Evolutionary conservation across 305 asterid species (phyloP), one percentile per base, ranked within the genome.

Genomic region (Fraxinus ornus): DNA sequence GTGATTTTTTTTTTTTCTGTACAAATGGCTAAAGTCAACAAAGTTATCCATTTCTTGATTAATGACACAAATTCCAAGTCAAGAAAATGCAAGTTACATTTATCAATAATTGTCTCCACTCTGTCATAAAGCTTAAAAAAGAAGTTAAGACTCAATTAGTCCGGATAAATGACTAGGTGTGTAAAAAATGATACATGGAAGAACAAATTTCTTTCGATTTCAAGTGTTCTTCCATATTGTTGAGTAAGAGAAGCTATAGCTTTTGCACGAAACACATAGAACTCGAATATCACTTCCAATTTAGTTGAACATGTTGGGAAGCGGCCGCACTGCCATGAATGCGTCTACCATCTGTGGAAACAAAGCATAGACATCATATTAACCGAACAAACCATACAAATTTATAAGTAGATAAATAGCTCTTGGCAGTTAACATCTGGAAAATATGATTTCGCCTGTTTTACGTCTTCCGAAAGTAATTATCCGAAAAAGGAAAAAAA

Each of bases 241-340:
- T 5, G 64, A 55, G 24, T 6, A 55, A 55, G 66, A 55, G 1
- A 6, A 0, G 19, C 66, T 6, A 55, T 55, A 55, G 26, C 66
- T n/a, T 55, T 55, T 55, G 66, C 66, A 55, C 12, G 12, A 55
- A 55, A 55, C 66, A 55, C 66, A 55, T 19, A 1, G 66, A 55
- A n/a, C 66, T 55, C 66, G 12, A 55, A 22, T 19, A 57, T 57
- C 68, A 19, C 12, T 57, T 7, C 72, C 30, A 62, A 62, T 80
- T 88, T 81, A 92, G 84, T 87, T 83, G 87, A 93, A 94, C 98
- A 94, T 94, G 86, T 90, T 88, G 0, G 98, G 98, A 84, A 94
- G 94, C 22, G 93, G 95, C 19, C 98, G 85, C 7, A 91, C 95
- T 2, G 95, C 95, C 98, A 93, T 93, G 87, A 94, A 94, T 22